Evolutionary conservation across 306 rosid genomes (phyloP).

Genomic region (Pachyrhizus erosus): DNA sequence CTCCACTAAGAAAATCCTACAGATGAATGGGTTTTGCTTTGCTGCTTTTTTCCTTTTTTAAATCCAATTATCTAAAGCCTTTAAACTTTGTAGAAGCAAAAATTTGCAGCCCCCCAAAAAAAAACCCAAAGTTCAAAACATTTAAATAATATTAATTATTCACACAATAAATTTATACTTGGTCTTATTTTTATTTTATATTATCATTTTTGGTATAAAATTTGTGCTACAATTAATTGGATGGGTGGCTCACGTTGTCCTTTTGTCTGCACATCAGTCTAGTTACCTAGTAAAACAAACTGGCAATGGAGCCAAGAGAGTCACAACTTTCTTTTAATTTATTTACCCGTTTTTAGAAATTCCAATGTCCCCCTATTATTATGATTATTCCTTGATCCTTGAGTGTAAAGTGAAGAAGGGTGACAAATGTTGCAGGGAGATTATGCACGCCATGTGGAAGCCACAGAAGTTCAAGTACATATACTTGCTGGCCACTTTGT

Average conservation of each 20-base stretch:
- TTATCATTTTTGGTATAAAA: no score
- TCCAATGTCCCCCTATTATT: slow-evolving; percentile 23
- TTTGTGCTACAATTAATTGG: background rate
- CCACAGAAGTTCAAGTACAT: slow-evolving; percentile 94
- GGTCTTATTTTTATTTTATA: no score
- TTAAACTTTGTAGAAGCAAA: background rate
- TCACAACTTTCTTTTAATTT: background rate
- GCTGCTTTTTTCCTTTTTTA: background rate
- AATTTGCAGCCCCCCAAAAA: background rate
- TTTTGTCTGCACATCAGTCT: background rate
- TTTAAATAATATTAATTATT: no score
- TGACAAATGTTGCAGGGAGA: slow-evolving; percentile 64
- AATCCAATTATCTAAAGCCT: background rate
- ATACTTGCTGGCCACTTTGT: slow-evolving; percentile 85
- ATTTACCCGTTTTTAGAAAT: slow-evolving; percentile 32
- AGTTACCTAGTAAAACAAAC: slow-evolving; percentile 31
- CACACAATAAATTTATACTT: no score
- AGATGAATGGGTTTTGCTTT: background rate
- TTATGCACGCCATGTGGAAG: slow-evolving; percentile 99
- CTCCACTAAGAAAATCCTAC: slow-evolving; percentile 5
- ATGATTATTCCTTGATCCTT: slow-evolving; percentile 34
- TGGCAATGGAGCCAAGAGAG: slow-evolving; percentile 25
- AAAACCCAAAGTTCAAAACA: background rate
- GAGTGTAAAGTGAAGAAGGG: background rate
- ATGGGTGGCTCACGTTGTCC: background rate